Evolutionary conservation across 768 basidiomycete species (phyloP).

Genomic region (button mushroom (Agaricus bisporus)): DNA sequence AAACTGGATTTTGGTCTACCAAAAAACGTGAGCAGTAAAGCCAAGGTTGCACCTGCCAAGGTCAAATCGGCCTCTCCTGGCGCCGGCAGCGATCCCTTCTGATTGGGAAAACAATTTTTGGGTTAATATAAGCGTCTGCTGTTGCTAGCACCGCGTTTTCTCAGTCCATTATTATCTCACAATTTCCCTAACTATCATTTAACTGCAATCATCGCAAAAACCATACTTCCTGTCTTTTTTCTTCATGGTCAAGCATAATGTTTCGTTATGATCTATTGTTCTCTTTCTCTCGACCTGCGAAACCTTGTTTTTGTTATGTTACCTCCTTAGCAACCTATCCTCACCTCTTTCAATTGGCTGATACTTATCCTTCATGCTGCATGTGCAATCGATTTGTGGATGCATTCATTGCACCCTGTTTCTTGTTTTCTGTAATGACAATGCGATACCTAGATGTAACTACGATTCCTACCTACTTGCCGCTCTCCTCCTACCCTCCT

Average conservation of each 20-base stretch:
- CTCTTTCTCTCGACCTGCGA: slow-evolving; percentile 1
- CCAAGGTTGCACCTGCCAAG: background rate
- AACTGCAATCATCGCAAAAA: background rate
- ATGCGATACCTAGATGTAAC: background rate
- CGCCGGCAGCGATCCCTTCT: background rate
- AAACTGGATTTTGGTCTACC: slow-evolving; percentile 12
- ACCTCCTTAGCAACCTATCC: background rate
- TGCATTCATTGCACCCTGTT: background rate
- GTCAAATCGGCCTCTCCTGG: background rate
- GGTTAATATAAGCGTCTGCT: background rate
- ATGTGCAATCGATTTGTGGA: background rate
- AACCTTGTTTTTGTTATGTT: slow-evolving; percentile 2
- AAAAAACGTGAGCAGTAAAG: background rate
- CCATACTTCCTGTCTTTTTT: background rate
- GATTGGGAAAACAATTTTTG: background rate
- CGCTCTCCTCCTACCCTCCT: background rate
- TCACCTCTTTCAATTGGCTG: background rate
- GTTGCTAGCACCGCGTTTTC: background rate
- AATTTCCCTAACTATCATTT: background rate
- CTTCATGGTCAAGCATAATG: background rate
- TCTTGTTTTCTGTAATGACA: background rate
- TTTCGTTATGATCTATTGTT: background rate
- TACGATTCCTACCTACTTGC: background rate
- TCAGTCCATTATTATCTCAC: background rate
- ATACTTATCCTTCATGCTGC: background rate